These are phyloP conservation scores for Hyphodiscus sp. DNA, from an alignment of 2,329 filamentous ascomycete species.

Conservation along the genomic window DNA sequence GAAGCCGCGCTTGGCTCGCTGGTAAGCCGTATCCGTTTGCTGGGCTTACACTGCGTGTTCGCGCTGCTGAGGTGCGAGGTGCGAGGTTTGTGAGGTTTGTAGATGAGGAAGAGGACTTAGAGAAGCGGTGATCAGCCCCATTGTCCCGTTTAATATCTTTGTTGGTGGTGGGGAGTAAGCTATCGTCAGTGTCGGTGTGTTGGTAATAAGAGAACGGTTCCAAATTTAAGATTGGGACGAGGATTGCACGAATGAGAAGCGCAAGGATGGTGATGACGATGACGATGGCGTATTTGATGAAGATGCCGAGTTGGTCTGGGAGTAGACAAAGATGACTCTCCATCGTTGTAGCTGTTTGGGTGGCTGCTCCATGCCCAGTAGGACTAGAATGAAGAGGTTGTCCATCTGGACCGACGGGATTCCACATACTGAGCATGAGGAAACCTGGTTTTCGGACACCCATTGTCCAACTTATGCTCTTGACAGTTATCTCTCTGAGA, in stretches of 20 bases:
- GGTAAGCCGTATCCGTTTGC: slow-evolving; percentile 27
- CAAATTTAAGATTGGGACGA: slow-evolving; percentile 49
- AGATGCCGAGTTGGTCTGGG: slow-evolving; percentile 80
- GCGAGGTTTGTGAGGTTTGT: slow-evolving; percentile 17
- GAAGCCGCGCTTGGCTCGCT: slow-evolving; percentile 15
- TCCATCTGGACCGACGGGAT: slow-evolving; percentile 65
- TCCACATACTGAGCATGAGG: slow-evolving; percentile 83
- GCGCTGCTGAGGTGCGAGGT: slow-evolving; percentile 20
- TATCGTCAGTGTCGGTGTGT: neutral
- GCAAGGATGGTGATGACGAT: slow-evolving; percentile 46
- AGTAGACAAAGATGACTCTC: slow-evolving; percentile 88
- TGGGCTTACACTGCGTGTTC: slow-evolving; percentile 24
- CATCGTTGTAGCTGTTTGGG: slow-evolving; percentile 50
- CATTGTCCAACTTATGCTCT: slow-evolving; percentile 95
- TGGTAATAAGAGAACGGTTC: slow-evolving; percentile 17
- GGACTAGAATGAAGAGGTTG: slow-evolving; percentile 34
- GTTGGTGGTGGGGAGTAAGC: slow-evolving; percentile 19
- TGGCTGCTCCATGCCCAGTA: slow-evolving; percentile 28
- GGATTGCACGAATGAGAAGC: slow-evolving; percentile 47
- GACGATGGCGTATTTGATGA: slow-evolving; percentile 68
- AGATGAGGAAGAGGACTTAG: slow-evolving; percentile 27
- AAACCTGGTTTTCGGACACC: slow-evolving; percentile 84
- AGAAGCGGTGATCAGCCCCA: slow-evolving; percentile 9
- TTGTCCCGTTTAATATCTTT: slow-evolving; percentile 16
- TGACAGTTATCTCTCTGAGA: slow-evolving; percentile 80